phyloP scores from a whole-genome alignment of 305 asterid genomes.

The Fraxinus sp. region DNA sequence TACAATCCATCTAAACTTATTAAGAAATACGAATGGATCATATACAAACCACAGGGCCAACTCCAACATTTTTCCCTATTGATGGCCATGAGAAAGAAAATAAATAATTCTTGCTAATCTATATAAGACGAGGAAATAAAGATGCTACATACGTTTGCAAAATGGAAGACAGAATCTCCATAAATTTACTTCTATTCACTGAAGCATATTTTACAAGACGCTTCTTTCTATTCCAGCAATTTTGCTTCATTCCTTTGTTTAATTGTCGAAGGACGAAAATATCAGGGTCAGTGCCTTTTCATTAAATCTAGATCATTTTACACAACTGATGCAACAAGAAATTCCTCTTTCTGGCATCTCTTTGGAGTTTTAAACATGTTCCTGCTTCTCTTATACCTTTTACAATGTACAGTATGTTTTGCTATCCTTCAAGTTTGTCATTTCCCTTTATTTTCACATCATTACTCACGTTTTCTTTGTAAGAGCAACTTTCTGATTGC shows the following conservation, averaged over 20 bases:
- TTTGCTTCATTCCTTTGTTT: not conserved
- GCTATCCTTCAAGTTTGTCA: not conserved
- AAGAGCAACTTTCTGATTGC: not conserved
- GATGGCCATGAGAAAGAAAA: not conserved
- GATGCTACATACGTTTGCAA: not conserved
- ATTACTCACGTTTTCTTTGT: not conserved
- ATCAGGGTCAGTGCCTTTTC: not conserved
- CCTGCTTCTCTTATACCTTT: not conserved
- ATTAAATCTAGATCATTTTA: not conserved
- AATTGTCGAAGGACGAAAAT: not conserved
- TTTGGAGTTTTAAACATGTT: not conserved
- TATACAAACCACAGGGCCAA: not conserved
- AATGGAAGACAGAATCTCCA: not conserved
- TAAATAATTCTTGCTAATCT: not conserved
- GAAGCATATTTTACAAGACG: not conserved
- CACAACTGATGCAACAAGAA: not conserved
- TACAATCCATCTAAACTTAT: not conserved
- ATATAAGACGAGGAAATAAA: not conserved
- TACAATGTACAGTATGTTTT: not conserved
- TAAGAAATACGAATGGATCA: not conserved
- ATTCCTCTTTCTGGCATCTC: not conserved
- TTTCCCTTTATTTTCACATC: not conserved
- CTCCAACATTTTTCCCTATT: not conserved
- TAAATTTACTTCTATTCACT: not conserved
- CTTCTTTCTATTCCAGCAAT: not conserved